Evolutionary conservation across 805 yeast genomes (phyloP), one percentile per base, ranked within the genome.

Genomic region (Wickerhamomyces ciferrii): DNA sequence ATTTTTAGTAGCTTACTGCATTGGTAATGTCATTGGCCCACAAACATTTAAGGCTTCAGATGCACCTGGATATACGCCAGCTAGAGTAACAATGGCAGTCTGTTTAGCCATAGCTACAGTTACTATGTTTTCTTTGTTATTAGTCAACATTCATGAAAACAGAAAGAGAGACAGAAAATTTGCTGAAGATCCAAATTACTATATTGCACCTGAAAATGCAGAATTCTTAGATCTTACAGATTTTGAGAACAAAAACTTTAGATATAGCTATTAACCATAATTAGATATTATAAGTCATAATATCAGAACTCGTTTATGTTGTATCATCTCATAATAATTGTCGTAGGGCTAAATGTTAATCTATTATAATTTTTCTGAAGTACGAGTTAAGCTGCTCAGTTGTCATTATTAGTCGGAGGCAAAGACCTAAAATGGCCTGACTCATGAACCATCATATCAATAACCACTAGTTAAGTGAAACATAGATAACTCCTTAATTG

Each of bases 41-140:
- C 87, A 82, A 61, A 70, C 84, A 19, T 70, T 51, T 54, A 62
- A 13, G 43, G 63, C 6, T 62, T 72, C 78, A 3, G 74, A 85
- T 60, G 75, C 82, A 32, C 81, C 90, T 2, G 94, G 94, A 13
- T 77, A 79, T 51, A 84, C 91, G n/a, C 87, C 87, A 63, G 81
- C 84, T 54, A 71, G 81, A 53, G 72, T 79, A 5, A 72, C 79
- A 24, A 77, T 79, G 44, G 83, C 84, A 6, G 61, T 81, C 32
- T 74, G 68, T 72, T 24, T 47, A 74, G 69, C 11, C 69, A 80
- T 41, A 75, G 61, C 75, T 46, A 64, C 71, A 13, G 59, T 66
- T 15, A 53, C 69, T 11, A 53, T 77, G 23, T 53, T 66, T 4
- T 39, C 47, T 15, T 41, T 70, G 25, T 56, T 62, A 35, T 13